Evolutionary conservation across 2,329 filamentous ascomycete genomes (phyloP).

Genomic region (Alternaria metachromatica): DNA sequence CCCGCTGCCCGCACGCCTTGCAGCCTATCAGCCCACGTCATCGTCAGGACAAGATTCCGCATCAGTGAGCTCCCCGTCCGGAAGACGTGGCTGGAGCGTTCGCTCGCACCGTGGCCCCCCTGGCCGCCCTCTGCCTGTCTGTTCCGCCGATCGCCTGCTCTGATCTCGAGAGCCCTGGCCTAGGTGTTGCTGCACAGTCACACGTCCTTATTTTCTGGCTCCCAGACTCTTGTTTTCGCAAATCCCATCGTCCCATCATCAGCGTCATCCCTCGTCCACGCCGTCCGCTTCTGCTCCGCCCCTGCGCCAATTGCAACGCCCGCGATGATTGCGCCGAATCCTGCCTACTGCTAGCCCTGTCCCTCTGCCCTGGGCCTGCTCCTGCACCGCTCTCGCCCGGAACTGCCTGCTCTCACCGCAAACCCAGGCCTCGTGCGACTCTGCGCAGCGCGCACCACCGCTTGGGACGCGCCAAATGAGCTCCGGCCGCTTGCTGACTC

Average conservation of each 20-base stretch:
- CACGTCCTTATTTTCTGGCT: slow-evolving; percentile 13
- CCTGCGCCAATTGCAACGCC: slow-evolving; percentile 17
- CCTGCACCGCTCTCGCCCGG: slow-evolving; percentile 18
- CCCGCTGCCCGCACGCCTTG: background rate
- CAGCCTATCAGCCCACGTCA: slow-evolving; percentile 7
- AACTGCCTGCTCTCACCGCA: slow-evolving; percentile 15
- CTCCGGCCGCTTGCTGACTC: slow-evolving; percentile 29
- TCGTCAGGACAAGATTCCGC: slow-evolving; percentile 1
- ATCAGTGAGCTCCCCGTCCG: slow-evolving; percentile 1
- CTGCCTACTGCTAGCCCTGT: slow-evolving; percentile 24
- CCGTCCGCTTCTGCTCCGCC: background rate
- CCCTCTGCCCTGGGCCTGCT: slow-evolving; percentile 19
- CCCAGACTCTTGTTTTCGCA: slow-evolving; percentile 15
- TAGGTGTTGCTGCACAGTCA: slow-evolving; percentile 9
- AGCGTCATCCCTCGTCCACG: slow-evolving; percentile 5
- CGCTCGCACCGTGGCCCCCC: background rate
- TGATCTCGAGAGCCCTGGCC: slow-evolving; percentile 6
- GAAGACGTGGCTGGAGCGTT: slow-evolving; percentile 3
- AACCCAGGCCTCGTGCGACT: slow-evolving; percentile 15
- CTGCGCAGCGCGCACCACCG: slow-evolving; percentile 23
- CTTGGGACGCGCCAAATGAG: slow-evolving; percentile 40
- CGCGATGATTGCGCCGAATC: slow-evolving; percentile 29
- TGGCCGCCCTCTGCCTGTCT: background rate
- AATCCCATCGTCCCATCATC: slow-evolving; percentile 5
- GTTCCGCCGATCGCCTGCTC: slow-evolving; percentile 14